Evolutionary conservation across 768 basidiomycete genomes (phyloP).

Genomic region (Leccinum pellstonianum): DNA sequence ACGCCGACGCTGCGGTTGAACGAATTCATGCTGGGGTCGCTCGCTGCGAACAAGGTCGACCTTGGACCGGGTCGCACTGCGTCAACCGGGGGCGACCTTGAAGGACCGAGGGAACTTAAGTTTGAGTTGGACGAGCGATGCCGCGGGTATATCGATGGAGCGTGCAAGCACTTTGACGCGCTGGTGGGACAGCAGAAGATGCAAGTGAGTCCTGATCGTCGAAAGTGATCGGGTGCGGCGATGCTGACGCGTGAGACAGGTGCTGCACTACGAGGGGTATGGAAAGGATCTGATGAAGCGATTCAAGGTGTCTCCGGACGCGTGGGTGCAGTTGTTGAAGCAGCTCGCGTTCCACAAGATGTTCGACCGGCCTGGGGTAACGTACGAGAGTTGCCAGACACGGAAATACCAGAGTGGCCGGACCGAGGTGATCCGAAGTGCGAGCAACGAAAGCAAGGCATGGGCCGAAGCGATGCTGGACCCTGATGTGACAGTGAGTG

Average conservation of each 20-base stretch:
- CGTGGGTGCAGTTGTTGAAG: slow-evolving; percentile 93
- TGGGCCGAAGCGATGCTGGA: slow-evolving; percentile 92
- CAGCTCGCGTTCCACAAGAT: slow-evolving; percentile 95
- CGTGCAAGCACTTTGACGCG: slow-evolving; percentile 69
- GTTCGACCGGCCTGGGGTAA: slow-evolving; percentile 67
- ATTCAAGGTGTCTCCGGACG: slow-evolving; percentile 84
- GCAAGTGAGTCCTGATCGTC: slow-evolving; percentile 34
- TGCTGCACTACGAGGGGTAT: slow-evolving; percentile 83
- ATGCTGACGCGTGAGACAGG: slow-evolving; percentile 38
- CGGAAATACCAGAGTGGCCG: slow-evolving; percentile 87
- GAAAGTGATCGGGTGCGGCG: background rate
- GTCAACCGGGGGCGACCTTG: slow-evolving; percentile 41
- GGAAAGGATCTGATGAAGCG: slow-evolving; percentile 86
- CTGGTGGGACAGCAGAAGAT: slow-evolving; percentile 80
- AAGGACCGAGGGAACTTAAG: slow-evolving; percentile 60
- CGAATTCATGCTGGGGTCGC: slow-evolving; percentile 82
- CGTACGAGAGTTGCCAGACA: slow-evolving; percentile 95
- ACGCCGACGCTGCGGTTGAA: slow-evolving; percentile 94
- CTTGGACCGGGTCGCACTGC: slow-evolving; percentile 54
- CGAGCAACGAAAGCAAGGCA: slow-evolving; percentile 76
- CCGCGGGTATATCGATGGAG: slow-evolving; percentile 49
- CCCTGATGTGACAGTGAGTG: slow-evolving; percentile 45
- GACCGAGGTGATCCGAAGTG: slow-evolving; percentile 92
- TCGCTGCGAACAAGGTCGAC: slow-evolving; percentile 72
- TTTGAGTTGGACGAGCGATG: slow-evolving; percentile 66